Percentiles rank a stretch among this genome's conserved stretches.
Evolutionary conservation across 768 basidiomycete species (phyloP).

Genomic region (Suillus discolor): DNA sequence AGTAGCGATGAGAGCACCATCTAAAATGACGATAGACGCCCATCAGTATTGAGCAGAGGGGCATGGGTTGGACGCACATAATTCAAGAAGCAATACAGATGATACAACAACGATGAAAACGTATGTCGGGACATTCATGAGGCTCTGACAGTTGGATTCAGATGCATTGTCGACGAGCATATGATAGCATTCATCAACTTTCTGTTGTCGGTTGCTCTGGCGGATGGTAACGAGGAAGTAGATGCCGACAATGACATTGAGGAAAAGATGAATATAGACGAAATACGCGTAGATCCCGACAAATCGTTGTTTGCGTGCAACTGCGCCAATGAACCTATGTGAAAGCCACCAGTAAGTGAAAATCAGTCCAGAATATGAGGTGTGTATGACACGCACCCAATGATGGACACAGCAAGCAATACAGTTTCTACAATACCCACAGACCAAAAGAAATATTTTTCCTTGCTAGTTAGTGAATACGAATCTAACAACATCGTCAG

Average conservation of each 20-base stretch:
- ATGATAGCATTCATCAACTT: slow-evolving; percentile 46
- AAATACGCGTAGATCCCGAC: slow-evolving; percentile 57
- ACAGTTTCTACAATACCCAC: slow-evolving; percentile 56
- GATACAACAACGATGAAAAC: slow-evolving; percentile 49
- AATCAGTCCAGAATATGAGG: background rate
- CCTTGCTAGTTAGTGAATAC: slow-evolving; percentile 32
- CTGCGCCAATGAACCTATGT: slow-evolving; percentile 52
- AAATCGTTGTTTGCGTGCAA: slow-evolving; percentile 64
- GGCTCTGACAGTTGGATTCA: slow-evolving; percentile 45
- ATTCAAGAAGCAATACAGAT: slow-evolving; percentile 50
- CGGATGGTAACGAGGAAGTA: slow-evolving; percentile 55
- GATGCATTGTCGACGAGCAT: slow-evolving; percentile 43
- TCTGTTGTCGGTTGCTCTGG: slow-evolving; percentile 45
- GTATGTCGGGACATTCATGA: slow-evolving; percentile 45
- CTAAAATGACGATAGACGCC: slow-evolving; percentile 31
- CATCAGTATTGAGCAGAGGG: slow-evolving; percentile 7
- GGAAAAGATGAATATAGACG: slow-evolving; percentile 56
- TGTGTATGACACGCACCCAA: slow-evolving; percentile 49
- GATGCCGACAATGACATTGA: slow-evolving; percentile 53
- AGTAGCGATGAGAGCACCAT: slow-evolving; percentile 54
- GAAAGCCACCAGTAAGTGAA: background rate
- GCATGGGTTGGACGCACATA: slow-evolving; percentile 47
- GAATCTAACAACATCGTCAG: slow-evolving; percentile 28
- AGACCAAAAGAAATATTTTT: slow-evolving; percentile 45
- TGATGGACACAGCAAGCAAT: slow-evolving; percentile 52